Evolutionary conservation across 129 eudicot species (phyloP).

Genomic region (Chrysanthemum lavandulifolium): DNA sequence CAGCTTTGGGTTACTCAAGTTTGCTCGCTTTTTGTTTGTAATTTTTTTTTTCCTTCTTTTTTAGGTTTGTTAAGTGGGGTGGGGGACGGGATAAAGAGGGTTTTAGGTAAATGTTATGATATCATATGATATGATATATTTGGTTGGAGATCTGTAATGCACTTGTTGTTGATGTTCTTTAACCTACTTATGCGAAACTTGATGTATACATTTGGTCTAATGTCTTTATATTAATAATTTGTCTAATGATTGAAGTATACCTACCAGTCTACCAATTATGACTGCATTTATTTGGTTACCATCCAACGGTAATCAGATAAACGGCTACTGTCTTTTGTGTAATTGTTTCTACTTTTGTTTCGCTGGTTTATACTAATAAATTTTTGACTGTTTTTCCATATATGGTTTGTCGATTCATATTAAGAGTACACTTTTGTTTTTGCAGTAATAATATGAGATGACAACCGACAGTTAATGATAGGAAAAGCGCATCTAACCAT

Average conservation of each 20-base stretch:
- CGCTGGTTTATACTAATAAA: too few species aligned
- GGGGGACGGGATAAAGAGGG: slow-evolving; percentile 13
- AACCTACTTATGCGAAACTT: slow-evolving; percentile 23
- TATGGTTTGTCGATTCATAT: too few species aligned
- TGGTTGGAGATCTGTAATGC: slow-evolving; percentile 12
- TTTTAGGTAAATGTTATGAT: slow-evolving; percentile 22
- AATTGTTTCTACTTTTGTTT: not conserved
- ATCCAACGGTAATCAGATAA: not conserved
- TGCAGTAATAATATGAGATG: too few species aligned
- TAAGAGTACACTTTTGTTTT: too few species aligned
- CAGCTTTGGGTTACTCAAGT: slow-evolving; percentile 2
- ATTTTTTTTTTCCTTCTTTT: slow-evolving; percentile 6
- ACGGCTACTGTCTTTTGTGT: too few species aligned
- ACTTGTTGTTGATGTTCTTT: slow-evolving; percentile 18
- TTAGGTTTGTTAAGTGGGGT: slow-evolving; percentile 29
- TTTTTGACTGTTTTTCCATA: too few species aligned
- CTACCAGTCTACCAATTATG: too few species aligned
- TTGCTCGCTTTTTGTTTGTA: slow-evolving; percentile 15
- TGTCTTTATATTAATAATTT: slow-evolving; percentile 20
- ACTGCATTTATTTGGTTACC: slow-evolving; percentile 9
- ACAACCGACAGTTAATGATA: too few species aligned
- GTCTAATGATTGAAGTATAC: not conserved
- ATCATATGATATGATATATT: not conserved
- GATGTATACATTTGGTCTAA: slow-evolving; percentile 34
- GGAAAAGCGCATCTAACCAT: too few species aligned